These are phyloP conservation scores for Apiospora kogelbergensis DNA, from an alignment of 2,329 filamentous ascomycete species.

Conservation along the genomic window DNA sequence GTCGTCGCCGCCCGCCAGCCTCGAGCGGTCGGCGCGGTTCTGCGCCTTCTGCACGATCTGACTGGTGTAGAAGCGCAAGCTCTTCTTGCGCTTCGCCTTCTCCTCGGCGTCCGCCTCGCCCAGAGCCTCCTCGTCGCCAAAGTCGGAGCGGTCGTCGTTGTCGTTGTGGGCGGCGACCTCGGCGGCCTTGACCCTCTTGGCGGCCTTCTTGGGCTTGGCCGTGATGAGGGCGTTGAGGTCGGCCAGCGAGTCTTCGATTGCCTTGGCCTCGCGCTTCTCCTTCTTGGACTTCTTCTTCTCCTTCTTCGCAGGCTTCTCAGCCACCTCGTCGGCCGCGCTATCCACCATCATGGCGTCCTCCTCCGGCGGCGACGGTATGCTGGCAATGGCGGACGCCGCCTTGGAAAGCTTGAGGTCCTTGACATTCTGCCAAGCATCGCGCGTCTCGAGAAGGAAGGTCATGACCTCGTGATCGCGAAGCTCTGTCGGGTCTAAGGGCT, in stretches of 20 bases:
- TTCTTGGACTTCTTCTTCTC: slow-evolving; percentile 39
- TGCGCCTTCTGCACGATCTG: slow-evolving; percentile 95
- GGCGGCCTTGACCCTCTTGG: slow-evolving; percentile 45
- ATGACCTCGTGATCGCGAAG: slow-evolving; percentile 90
- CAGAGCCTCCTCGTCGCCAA: slow-evolving; percentile 84
- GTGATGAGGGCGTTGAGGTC: slow-evolving; percentile 66
- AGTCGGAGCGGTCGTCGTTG: slow-evolving; percentile 74
- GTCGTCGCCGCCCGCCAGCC: slow-evolving; percentile 74
- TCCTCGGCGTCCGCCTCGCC: slow-evolving; percentile 78
- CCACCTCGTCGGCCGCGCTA: slow-evolving; percentile 31
- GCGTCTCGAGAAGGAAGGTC: slow-evolving; percentile 76
- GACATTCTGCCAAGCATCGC: slow-evolving; percentile 76
- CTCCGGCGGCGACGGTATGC: slow-evolving; percentile 23
- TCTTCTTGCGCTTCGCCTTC: slow-evolving; percentile 88
- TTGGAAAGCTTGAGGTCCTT: slow-evolving; percentile 60
- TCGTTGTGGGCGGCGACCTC: slow-evolving; percentile 18
- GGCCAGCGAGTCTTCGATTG: slow-evolving; percentile 69
- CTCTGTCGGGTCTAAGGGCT: slow-evolving; percentile 72
- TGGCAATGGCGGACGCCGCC: slow-evolving; percentile 17
- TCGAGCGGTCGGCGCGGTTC: slow-evolving; percentile 72
- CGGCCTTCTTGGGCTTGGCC: slow-evolving; percentile 40
- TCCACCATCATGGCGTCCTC: slow-evolving; percentile 34
- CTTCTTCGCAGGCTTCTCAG: slow-evolving; percentile 23
- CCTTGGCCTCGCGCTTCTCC: slow-evolving; percentile 44
- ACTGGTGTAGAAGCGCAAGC: slow-evolving; percentile 94